Base-by-base conservation (phyloP, 352 stramenopile species). In the Globisporangium echinulatum region DNA sequence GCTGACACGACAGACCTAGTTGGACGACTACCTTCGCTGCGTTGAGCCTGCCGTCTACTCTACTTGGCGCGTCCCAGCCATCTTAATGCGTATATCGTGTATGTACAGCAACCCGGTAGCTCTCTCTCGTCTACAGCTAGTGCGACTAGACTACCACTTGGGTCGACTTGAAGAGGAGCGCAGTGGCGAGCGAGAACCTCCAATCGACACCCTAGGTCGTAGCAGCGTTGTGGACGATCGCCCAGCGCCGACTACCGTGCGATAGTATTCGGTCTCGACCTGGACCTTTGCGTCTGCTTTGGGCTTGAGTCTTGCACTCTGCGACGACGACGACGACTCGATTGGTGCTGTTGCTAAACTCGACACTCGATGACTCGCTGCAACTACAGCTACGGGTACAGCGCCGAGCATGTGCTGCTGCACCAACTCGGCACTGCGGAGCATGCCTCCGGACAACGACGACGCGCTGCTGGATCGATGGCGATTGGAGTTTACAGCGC, bases 241-340 rank as follows among this genome's bases (percentile, higher is more conserved):
- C 7, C 58, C 58, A 38, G 51, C 36, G 25, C 40, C 37, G 53
- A 73, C 48, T 0, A 66, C 60, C 46, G 71, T 82, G 37, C 69
- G 67, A 57, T 84, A 64, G 52, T 75, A 76, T 62, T 82, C 71
- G 67, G 81, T 72, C 55, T 87, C 77, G 42, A 87, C 73, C 49
- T 83, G 59, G 47, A 68, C 62, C 49, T 68, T 61, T 3, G 13
- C 33, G 33, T 51, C 55, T 17, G 54, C 37, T 13, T 56, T 63
- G 4, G 59, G 4, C n/a, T 54, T 63, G 25, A 33, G 25, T 33
- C 25, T 33, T 10, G 50, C 19, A 36, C 48, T 59, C 4, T 25
- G 15, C 4, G 52, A 39, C 43, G 40, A 38, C 25, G 25, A 11
- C 1, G 38, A 33, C 25, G 25, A 33, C 25, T 33, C 25, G 25